Evolutionary conservation across 768 basidiomycete genomes (phyloP), one percentile per base, ranked within the genome.

Genomic region (Boletus barrowsii): DNA sequence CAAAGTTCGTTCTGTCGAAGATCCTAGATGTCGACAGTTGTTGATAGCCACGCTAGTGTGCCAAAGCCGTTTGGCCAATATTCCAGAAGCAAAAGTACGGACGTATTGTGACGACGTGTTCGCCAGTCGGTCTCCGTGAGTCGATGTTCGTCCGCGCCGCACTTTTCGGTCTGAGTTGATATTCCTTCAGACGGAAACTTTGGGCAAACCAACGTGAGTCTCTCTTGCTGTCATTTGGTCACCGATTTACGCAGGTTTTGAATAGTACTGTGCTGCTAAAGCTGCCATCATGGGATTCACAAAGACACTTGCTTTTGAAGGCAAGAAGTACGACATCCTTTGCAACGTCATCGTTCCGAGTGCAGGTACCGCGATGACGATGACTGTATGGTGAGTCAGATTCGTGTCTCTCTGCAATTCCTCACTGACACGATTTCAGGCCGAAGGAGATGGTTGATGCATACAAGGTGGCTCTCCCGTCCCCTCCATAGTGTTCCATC

Each of bases 51-150:
- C 45, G n/a, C 8, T 55, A 93, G 89, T 94, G 93, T 59, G 87
- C 84, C 29, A 90, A 96, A 66, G 97, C 96, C 6, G 88, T 91
- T 24, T 99, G 97, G 97, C 93, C 95, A 1, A 75, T 92, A 62
- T 98, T 99, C 83, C 88, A 90, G 72, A 88, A 93, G 74, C 96
- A 98, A 69, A 93, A 93, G 72, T 97, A 86, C 67, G 97, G 97
- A 29, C 85, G 97, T 42, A 94, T 99, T 64, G 82, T 98, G 49
- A 96, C 90, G 30, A 98, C 94, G n/a, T 82, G 84, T 55, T 98
- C 94, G 3, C 86, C 87, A 67, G 93, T 93, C 47, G 96, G 95
- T 55, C 85, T 98, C 49, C 93, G 93, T 94, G 64, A 64, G 90
- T 79, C 2, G n/a, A 54, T 6, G 2, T 17, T 15, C 20, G 26